A percentile compares a stretch with the other conserved stretches of the same genome.
Conservation (phyloP, 2,329 filamentous ascomycete genomes). For the Pyrenophora teres region DNA sequence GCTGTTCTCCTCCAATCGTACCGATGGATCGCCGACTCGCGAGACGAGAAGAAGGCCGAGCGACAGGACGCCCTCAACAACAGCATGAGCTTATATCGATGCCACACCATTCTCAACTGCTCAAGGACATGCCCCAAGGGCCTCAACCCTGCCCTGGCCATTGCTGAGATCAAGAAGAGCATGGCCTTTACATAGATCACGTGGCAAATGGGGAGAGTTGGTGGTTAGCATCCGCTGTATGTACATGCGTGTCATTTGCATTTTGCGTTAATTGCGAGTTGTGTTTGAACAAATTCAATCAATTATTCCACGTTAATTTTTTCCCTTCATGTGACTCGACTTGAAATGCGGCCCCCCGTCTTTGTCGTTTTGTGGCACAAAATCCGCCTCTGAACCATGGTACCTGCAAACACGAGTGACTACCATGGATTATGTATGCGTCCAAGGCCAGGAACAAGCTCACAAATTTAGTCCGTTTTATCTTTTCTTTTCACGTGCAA, state of each 20-base stretch:
- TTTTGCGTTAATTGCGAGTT: constrained; percentile 16
- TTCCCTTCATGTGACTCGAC: no score
- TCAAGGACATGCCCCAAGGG: constrained; percentile 98
- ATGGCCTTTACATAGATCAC: constrained; percentile 65
- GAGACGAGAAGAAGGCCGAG: constrained; percentile 86
- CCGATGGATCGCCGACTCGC: constrained; percentile 93
- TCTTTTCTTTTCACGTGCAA: no score
- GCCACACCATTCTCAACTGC: constrained; percentile 99
- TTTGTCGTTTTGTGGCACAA: no score
- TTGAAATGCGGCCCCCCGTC: no score
- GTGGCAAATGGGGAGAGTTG: neutral
- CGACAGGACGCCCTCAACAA: constrained; percentile 93
- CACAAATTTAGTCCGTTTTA: no score
- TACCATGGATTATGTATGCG: no score
- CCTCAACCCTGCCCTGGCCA: constrained; percentile 90
- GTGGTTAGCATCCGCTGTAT: constrained; percentile 8
- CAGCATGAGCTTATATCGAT: constrained; percentile 98
- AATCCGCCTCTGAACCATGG: no score
- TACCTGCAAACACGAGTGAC: no score
- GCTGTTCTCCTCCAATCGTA: constrained; percentile 97
- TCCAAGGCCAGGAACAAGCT: no score
- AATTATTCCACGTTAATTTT: constrained; percentile 1
- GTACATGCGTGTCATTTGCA: constrained; percentile 10
- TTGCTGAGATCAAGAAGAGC: constrained; percentile 98
- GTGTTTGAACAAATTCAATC: constrained; percentile 12